Base-by-base conservation (phyloP, 768 basidiomycete genomes). In the Collybia nuda region DNA sequence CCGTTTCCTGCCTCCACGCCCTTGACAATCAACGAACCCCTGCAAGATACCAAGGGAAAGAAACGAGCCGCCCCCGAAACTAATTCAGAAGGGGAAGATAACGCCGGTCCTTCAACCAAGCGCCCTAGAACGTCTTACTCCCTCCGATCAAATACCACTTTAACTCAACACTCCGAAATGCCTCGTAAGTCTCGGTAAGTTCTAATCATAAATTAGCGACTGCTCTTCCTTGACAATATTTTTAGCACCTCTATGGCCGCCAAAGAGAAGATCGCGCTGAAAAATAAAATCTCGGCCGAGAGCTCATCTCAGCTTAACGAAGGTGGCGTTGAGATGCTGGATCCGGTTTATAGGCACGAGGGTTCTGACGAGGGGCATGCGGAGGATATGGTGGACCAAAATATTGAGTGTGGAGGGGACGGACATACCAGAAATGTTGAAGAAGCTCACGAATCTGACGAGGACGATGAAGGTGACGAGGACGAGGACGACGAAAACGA, bases 41-140 rank as follows among this genome's bases (percentile, higher is more conserved):
- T 72, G 2, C 78, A 78, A 62, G 90, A 92, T 71, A 68, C 70
- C 57, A 95, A 95, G 71, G 94, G 93, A 51, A 97, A 97, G 84
- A 96, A 95, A 74, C 88, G 91, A 61, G 93, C 91, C 35, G 81
- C 77, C 26, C 86, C 87, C 42, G 88, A 92, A 70, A 68, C 74
- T 28, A 70, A 69, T 57, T 82, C 82, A 39, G 87, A 88, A 68
- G 84, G 87, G 65, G 88, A 90, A 66, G 71, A 75, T 21, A 62
- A 63, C 43, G 67, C 74, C 58, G 72, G 74, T 52, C 73, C 80
- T 23, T 76, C 84, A 47, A 74, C 74, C 50, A 89, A 90, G 70
- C 88, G 84, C 58, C 74, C 75, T 43, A 80, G 76, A 70, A 82
- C 77, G 46, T 73, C 79, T 53, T 89, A 88, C 67, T 82, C 84